phyloP scores from a whole-genome alignment of 371 early-diverging fungal genomes.

The Massospora cicadina region DNA sequence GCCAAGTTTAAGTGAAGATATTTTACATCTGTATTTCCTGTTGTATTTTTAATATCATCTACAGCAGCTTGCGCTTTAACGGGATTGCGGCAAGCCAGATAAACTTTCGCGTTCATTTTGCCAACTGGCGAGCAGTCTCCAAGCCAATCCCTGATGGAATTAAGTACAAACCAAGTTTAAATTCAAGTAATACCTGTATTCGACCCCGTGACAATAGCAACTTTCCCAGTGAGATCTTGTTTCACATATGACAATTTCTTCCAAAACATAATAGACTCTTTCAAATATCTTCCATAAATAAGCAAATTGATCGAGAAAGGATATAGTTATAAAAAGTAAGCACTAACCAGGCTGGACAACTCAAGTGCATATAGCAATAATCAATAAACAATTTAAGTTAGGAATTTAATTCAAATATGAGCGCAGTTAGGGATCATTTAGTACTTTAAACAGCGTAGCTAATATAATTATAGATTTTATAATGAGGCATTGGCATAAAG shows the following conservation, averaged over 20 bases:
- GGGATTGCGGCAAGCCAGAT: slow-evolving; percentile 35
- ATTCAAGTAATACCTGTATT: slow-evolving; percentile 17
- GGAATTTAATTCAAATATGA: too few relatives aligned
- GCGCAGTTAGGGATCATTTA: too few relatives aligned
- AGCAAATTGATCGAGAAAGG: too few relatives aligned
- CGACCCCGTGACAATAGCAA: slow-evolving; percentile 58
- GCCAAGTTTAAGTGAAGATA: slow-evolving; percentile 16
- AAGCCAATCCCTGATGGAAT: slow-evolving; percentile 34
- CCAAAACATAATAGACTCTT: not conserved
- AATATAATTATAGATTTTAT: too few relatives aligned
- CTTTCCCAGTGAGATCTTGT: slow-evolving; percentile 7
- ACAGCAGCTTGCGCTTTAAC: slow-evolving; percentile 25
- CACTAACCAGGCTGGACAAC: too few relatives aligned
- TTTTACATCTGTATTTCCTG: slow-evolving; percentile 9
- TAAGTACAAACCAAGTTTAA: not conserved
- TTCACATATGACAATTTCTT: not conserved
- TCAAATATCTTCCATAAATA: too few relatives aligned
- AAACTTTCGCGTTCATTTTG: slow-evolving; percentile 34
- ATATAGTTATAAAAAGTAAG: too few relatives aligned
- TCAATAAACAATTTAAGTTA: too few relatives aligned
- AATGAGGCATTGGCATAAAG: too few relatives aligned
- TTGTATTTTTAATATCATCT: slow-evolving; percentile 26
- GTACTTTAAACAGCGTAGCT: too few relatives aligned
- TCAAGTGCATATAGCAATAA: too few relatives aligned
- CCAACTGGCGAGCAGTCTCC: slow-evolving; percentile 33